Base-by-base conservation (phyloP, 2,329 filamentous ascomycete species). In the Xylaria sp. region DNA sequence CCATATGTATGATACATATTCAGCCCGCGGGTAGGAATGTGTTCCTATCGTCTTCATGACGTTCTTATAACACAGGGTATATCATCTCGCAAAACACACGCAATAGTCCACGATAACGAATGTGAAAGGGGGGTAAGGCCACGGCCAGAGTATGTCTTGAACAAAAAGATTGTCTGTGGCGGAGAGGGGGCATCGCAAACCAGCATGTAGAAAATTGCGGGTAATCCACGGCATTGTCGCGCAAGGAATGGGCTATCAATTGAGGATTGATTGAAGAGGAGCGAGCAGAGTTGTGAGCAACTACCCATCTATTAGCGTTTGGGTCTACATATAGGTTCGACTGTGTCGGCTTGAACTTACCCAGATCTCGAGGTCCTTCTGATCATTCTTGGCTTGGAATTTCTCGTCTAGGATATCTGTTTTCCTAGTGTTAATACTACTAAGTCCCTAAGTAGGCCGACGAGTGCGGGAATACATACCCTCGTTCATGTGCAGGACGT, bases 341-440 rank as follows among this genome's bases (percentile, higher is more conserved):
- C 10, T 27, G 8, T 43, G 10, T 57, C 13, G 11, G 10, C 23
- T 23, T 46, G 27, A 11, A 37, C 64, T 52, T 47, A 65, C 64
- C 64, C 64, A 62, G 37, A 49, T 21, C 27, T 66, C 62, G 4
- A 66, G 33, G 1, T 64, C 55, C 44, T 60, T 60, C 31, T 64
- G 54, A 10, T 66, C 53, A 38, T 46, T 8, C 52, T 56, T 55
- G 9, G 31, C 19, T n/a, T 66, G 25, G 49, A 38, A 64, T 46
- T 58, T 55, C 49, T 58, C 27, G 8, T 66, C 64, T 1, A 66
- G 40, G 31, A 66, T 60, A 48, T 66, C 64, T 66, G 37, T 33
- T 40, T 46, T 27, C 7, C 2, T 23, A 3, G 15, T 41, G 31
- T 57, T 17, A 63, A 15, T 19, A 8, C 15, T 4, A 3, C 17